phyloP scores from a whole-genome alignment of 2,329 filamentous ascomycete genomes.

The Colletotrichum cordylinicola region DNA sequence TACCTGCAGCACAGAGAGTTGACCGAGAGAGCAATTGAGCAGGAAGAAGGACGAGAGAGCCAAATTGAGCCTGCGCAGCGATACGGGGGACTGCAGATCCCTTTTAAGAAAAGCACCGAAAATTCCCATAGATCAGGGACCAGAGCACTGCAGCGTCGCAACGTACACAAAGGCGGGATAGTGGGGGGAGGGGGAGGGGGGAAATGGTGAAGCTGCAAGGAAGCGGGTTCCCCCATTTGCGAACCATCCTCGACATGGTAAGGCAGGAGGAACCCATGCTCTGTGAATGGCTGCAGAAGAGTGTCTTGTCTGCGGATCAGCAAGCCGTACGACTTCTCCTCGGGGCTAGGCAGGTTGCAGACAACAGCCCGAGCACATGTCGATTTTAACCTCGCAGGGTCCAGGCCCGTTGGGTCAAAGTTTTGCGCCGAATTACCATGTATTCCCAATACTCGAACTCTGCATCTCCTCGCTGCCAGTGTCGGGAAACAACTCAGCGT shows the following conservation, averaged over 20 bases:
- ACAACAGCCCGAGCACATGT: neutral
- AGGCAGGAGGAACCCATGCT: neutral
- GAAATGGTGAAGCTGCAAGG: neutral
- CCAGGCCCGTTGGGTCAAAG: neutral
- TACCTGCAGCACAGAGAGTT: neutral
- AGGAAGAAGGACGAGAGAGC: neutral
- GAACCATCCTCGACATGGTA: neutral
- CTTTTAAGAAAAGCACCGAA: neutral
- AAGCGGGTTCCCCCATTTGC: neutral
- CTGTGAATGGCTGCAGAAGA: neutral
- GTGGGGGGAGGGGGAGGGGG: neutral
- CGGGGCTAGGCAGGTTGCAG: neutral
- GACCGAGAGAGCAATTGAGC: neutral
- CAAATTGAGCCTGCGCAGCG: neutral
- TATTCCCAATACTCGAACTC: neutral
- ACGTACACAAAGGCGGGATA: neutral
- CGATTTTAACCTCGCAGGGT: neutral
- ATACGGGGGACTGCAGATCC: slow-evolving; percentile 11
- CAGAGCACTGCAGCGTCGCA: slow-evolving; percentile 14
- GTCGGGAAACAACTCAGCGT: neutral
- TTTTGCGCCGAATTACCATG: neutral
- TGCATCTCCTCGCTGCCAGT: neutral
- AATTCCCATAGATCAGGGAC: slow-evolving; percentile 19
- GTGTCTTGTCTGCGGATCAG: neutral
- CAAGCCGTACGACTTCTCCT: neutral